Evolutionary conservation across 2,329 filamentous ascomycete species (phyloP).

Genomic region (Ophiostoma piceae): DNA sequence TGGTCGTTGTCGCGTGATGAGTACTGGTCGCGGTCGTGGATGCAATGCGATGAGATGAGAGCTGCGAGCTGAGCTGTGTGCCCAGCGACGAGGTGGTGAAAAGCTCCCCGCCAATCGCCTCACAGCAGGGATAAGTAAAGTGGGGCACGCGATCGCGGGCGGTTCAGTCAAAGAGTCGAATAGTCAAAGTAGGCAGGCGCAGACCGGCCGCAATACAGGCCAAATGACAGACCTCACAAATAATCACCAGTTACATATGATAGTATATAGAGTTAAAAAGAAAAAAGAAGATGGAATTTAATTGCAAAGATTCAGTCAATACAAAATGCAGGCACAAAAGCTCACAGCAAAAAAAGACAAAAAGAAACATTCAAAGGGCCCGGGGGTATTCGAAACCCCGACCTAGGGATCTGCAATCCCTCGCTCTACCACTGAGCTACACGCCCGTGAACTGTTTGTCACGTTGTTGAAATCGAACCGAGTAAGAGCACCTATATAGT

Average conservation of each 20-base stretch:
- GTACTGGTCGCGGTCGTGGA: not conserved
- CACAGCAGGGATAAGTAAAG: constrained; percentile 6
- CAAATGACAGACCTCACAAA: too few relatives aligned
- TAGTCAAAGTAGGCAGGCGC: not conserved
- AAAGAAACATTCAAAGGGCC: constrained; percentile 22
- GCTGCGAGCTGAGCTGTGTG: constrained; percentile 10
- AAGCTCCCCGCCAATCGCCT: constrained; percentile 14
- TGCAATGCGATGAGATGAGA: not conserved
- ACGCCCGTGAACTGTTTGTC: constrained; percentile 19
- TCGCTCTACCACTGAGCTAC: constrained; percentile 27
- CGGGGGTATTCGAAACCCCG: constrained; percentile 25
- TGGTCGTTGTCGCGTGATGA: not conserved
- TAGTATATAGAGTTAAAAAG: too few relatives aligned
- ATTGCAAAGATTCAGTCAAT: not conserved
- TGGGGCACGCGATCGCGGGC: not conserved
- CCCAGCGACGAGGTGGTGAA: not conserved
- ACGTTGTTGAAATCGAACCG: not conserved
- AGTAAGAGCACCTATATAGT: not conserved
- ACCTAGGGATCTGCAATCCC: constrained; percentile 26
- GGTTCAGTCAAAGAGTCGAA: too few relatives aligned
- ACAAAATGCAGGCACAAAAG: constrained; percentile 2
- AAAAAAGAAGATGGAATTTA: too few relatives aligned
- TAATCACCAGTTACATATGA: too few relatives aligned
- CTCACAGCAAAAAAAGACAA: not conserved
- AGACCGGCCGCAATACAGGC: not conserved